A percentile compares a stretch with the other conserved stretches of the same genome.
These are phyloP conservation scores for Hyaloscypha hepaticicola DNA, from an alignment of 495 filamentous ascomycete species.

Conservation along the genomic window DNA sequence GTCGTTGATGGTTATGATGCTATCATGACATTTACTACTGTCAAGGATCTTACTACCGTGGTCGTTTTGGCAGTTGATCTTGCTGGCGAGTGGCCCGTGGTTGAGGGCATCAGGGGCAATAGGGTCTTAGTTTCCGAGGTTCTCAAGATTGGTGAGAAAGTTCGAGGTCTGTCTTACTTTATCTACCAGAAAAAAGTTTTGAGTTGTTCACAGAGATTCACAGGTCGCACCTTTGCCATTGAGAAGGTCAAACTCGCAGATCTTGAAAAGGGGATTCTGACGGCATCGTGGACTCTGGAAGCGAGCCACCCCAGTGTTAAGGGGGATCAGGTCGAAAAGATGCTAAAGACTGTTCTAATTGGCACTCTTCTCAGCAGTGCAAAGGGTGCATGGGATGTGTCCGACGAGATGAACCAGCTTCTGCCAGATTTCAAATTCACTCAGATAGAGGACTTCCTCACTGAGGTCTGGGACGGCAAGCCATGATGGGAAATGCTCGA, in stretches of 20 bases:
- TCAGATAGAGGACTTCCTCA: constrained; percentile 46
- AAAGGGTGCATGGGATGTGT: constrained; percentile 42
- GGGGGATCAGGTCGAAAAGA: constrained; percentile 37
- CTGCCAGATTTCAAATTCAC: constrained; percentile 54
- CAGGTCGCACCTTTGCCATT: constrained; percentile 42
- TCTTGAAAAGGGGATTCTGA: constrained; percentile 44
- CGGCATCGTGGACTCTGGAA: constrained; percentile 44
- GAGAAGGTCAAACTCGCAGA: constrained; percentile 46
- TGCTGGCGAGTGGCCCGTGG: constrained; percentile 51
- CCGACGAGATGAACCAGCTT: constrained; percentile 53
- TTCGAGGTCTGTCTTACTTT: constrained; percentile 44
- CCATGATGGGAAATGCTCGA: constrained; percentile 18
- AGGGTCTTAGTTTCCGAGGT: constrained; percentile 42
- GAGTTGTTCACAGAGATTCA: neutral
- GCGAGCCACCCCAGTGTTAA: constrained; percentile 45
- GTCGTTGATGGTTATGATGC: constrained; percentile 45
- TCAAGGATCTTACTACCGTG: constrained; percentile 45
- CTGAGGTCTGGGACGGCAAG: constrained; percentile 46
- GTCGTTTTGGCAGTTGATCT: constrained; percentile 52
- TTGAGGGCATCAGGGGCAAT: constrained; percentile 53
- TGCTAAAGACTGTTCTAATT: constrained; percentile 32
- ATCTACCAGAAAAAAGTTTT: neutral
- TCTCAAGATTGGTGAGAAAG: constrained; percentile 45
- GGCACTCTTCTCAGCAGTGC: constrained; percentile 43
- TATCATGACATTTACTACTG: constrained; percentile 46